Evolutionary conservation across 2,329 filamentous ascomycete species (phyloP), one percentile per base, ranked within the genome.

Genomic region (Herpotrichia juniperi): DNA sequence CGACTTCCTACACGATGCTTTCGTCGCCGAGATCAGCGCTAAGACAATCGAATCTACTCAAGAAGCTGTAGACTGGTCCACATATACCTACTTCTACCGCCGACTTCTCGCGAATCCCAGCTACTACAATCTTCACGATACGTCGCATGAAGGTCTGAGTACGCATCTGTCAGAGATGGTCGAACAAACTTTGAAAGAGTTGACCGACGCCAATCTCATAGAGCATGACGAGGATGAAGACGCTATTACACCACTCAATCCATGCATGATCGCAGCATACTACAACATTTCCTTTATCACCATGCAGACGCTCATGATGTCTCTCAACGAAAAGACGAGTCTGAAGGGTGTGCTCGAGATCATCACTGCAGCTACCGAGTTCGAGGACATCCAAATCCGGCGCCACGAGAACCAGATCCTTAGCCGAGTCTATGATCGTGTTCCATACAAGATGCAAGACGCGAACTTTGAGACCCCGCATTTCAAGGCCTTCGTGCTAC

Each of bases 231-330:
- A 96, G 68, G 93, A 81, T 3, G 79, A 97, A 69, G 93, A 96
- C 64, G 87, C 87, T 1, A 88, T 97, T 39, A 84, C 89, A 16
- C 93, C 94, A 12, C 85, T 96, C 65, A 97, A 99, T 73, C 90
- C 93, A 2, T 94, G 94, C 61, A 97, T 97, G 90, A 97, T 99
- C 68, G 92, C 91, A 9, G 92, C 94, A 1, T 97, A 99, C 81
- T 99, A 99, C 83, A 97, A 97, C 76, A 96, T 99, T 68, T 97
- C 93, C 5, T 97, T 97, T 78, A 90, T 96, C 73, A 99, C 94
- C 2, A 99, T 99, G 93, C 93, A 99, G 77, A 99, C 94, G 0
- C 93, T 99, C 81, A 81, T 99, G 46, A 81, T 99, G 50, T 99
- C 94, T 12, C 83, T 99, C 42, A 93, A 86, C 49, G 87, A 87